Base-by-base conservation (phyloP, 345 rosid genomes). In the Sonneratia caseolaris region DNA sequence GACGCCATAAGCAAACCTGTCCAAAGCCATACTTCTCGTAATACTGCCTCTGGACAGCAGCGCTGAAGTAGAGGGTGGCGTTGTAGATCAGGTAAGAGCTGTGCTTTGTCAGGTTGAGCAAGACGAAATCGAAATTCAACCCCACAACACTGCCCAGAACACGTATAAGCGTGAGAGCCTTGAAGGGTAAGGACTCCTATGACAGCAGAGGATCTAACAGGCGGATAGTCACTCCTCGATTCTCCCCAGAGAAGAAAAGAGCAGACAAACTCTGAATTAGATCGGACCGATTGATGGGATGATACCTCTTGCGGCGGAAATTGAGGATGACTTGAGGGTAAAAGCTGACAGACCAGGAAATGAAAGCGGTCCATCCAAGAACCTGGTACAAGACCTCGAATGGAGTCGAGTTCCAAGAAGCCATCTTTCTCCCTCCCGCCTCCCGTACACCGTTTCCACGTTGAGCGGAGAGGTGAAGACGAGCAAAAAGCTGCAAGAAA, bases 71-170 rank as follows among this genome's bases (percentile, higher is more conserved):
- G 80, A 94, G 96, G 75, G 83, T 83, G 45, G 85, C 86, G 73
- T 91, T 94, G 87, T 91, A 90, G 27, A 91, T 94, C 92, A 91
- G 74, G 75, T 91, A 94, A 61, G 98, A 91, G 14, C 95, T 88
- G 81, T 94, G 98, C 81, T 94, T 94, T 0, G 96, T 91, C 85
- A 94, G 81, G 84, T 94, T 94, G 82, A 91, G 83, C 74, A 91
- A 8, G 76, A 90, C 93, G 78, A 91, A 91, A 77, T 94, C 97
- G 74, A 94, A 91, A 77, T 86, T 94, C 86, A 94, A 75, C n/a
- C 99, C 99, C 73, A 91, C 91, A 68, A 94, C 97, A 65, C 92
- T 94, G 76, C 32, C n/a, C 64, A 22, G 27, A 18, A 51, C 22
- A 24, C 47, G 36, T 7, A 70, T 32, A 36, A 51, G 61, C n/a